Conservation (phyloP, 2,329 filamentous ascomycete genomes). For the Venturia pyrina region DNA sequence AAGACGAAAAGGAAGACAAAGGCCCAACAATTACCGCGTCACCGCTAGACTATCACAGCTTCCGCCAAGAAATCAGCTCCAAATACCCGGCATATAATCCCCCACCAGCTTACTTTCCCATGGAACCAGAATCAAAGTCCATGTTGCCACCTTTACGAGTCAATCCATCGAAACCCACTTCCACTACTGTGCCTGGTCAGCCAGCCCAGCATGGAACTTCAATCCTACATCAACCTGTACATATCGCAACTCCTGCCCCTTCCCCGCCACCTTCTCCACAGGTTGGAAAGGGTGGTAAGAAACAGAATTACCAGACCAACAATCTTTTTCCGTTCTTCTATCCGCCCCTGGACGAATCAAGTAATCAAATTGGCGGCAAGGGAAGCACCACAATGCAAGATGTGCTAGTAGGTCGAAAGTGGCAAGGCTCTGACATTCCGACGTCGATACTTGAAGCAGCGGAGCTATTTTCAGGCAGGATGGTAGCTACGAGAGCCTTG, state of each 20-base stretch:
- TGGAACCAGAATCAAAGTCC: conserved; percentile 85
- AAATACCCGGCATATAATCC: conserved; percentile 97
- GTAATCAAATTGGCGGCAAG: conserved; percentile 84
- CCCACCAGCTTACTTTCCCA: conserved; percentile 68
- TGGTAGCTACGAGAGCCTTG: conserved; percentile 84
- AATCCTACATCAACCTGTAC: conserved; percentile 89
- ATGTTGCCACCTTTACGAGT: conserved; percentile 78
- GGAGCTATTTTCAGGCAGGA: conserved; percentile 78
- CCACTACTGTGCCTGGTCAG: conserved; percentile 45
- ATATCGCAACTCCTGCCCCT: conserved; percentile 95
- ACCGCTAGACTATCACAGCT: conserved; percentile 89
- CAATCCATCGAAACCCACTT: conserved; percentile 46
- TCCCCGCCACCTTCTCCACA: conserved; percentile 90
- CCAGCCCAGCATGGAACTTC: conserved; percentile 49
- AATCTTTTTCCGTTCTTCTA: conserved; percentile 98
- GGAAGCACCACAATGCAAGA: conserved; percentile 74
- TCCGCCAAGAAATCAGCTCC: conserved; percentile 91
- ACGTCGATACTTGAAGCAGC: conserved; percentile 92
- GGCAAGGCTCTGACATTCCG: conserved; percentile 91
- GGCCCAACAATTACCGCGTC: conserved; percentile 84
- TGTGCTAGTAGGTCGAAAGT: conserved; percentile 67
- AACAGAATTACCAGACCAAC: conserved; percentile 98
- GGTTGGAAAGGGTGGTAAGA: conserved; percentile 87
- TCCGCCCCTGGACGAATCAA: conserved; percentile 78
- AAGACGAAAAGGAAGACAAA: conserved; percentile 48